Base-by-base conservation (phyloP, 1,284 basidiomycete species). In the Blastosporella zonata region DNA sequence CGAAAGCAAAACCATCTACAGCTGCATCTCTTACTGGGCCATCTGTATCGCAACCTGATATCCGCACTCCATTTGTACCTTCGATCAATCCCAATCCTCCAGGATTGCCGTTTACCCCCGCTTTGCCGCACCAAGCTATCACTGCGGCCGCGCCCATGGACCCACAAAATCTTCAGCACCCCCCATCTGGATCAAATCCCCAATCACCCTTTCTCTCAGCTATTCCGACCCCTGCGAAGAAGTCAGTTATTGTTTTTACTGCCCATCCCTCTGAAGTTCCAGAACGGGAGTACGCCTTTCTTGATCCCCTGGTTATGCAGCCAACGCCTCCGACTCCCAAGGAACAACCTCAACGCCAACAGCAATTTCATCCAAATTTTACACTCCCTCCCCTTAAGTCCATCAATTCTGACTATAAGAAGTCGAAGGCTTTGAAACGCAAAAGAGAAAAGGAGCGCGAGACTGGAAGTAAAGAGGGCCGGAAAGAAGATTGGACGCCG, bases 381-480 rank as follows among this genome's bases (percentile, higher is more conserved):
- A 72, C 74, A 4, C 67, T 88, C 2, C 87, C 87, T 13, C 74
- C 79, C 8, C 67, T 84, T 37, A 81, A 77, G 55, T 59, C 68
- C 4, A 69, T 89, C n/a, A 84, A 86, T 15, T 57, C 72, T 0
- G 84, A 88, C 53, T 82, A 81, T 59, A 74, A 74, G 33, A 87
- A 82, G 61, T 67, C 68, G 22, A 86, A 80, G 58, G 67, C 75
- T 2, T 67, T 67, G 2, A 83, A 81, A 53, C 77, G 81, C 41
- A 84, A 79, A 61, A 76, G 77, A 35, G 81, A 84, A 6, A 81
- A 78, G 60, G 69, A 76, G 52, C 56, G 63, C 12, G 74, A 72
- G 20, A 71, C 66, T 50, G 61, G 58, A 43, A 70, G 71, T 22
- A 55, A 62, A n/a, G 75, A 62, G 22, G 81, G 72, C 55, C 80